phyloP scores from a whole-genome alignment of 2,329 filamentous ascomycete genomes.

The Paecilomyces dactylethromorphus region DNA sequence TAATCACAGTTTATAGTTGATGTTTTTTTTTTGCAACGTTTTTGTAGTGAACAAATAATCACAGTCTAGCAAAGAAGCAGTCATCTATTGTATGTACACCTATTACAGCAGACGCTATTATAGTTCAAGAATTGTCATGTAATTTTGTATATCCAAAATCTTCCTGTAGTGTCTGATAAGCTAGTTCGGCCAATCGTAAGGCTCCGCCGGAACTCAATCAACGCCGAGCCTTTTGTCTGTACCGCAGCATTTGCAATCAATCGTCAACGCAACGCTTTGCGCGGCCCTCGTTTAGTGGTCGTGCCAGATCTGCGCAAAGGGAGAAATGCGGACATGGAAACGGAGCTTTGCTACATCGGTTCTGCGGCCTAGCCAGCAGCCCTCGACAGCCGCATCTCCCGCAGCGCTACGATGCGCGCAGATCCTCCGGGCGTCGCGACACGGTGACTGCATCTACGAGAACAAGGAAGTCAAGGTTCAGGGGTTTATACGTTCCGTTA shows the following conservation, averaged over 20 bases:
- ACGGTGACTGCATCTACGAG: conserved; percentile 22
- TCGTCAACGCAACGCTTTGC: not conserved
- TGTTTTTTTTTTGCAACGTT: not conserved
- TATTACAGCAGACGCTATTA: no score
- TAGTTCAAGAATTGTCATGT: no score
- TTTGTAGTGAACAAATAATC: not conserved
- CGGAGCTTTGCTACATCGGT: conserved; percentile 31
- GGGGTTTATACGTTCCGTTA: conserved; percentile 76
- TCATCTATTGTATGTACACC: no score
- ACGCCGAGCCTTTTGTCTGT: not conserved
- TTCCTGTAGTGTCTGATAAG: not conserved
- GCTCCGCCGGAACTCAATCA: not conserved
- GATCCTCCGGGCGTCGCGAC: conserved; percentile 26
- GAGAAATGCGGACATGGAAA: conserved; percentile 34
- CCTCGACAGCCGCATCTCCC: conserved; percentile 10
- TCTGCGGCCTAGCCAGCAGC: conserved; percentile 22
- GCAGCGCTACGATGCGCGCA: conserved; percentile 30
- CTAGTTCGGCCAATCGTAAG: not conserved
- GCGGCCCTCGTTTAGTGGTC: not conserved
- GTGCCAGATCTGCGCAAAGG: conserved; percentile 7
- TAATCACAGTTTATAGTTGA: not conserved
- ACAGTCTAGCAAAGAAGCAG: not conserved
- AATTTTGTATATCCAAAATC: not conserved
- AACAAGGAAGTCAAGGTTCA: conserved; percentile 52
- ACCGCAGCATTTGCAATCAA: not conserved